Evolutionary conservation across 768 basidiomycete genomes (phyloP), one percentile per base, ranked within the genome.

Genomic region (Dendrothele bispora): DNA sequence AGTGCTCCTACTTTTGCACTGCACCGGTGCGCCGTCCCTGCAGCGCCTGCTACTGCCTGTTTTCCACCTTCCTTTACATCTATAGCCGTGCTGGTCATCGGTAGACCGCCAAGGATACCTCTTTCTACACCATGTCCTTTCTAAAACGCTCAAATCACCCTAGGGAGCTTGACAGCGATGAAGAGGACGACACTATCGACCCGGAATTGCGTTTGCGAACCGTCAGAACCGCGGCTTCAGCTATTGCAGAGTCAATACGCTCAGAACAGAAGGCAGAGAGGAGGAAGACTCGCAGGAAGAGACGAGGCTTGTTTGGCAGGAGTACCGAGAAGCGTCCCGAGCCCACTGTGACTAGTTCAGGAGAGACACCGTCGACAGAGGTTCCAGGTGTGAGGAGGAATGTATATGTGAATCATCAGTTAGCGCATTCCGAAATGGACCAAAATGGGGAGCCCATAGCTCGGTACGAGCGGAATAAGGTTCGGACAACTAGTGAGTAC

Each of bases 381-480:
- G 65, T 79, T 27, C 60, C 71, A 3, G 86, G 86, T 3, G 55
- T 60, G 39, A 71, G 89, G 40, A 74, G 93, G 58, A 89, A 86
- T 55, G 66, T 98, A 49, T 91, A 91, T 64, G 82, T 97, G 51
- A 95, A 95, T 58, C 61, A 77, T 32, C 79, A 84, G 1, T 70
- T 89, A 26, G 74, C 85, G 5, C 69, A 79, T 18, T 68, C 74
- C 54, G 86, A 93, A 65, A 65, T 86, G 32, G 84, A 86, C 58
- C 65, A 71, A 3, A 61, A 80, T 39, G 91, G 90, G n/a, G 88
- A 95, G 49, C 93, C 91, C 1, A 67, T 78, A 44, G 81, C 70
- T 30, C 79, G 82, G n/a, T 98, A 94, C 66, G 79, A 81, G 25
- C 73, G 95, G 59, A 98, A 97, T 64, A 98, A 97, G 78, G 92